phyloP scores from a whole-genome alignment of 768 basidiomycete species.

The Termitomyces heimii region DNA sequence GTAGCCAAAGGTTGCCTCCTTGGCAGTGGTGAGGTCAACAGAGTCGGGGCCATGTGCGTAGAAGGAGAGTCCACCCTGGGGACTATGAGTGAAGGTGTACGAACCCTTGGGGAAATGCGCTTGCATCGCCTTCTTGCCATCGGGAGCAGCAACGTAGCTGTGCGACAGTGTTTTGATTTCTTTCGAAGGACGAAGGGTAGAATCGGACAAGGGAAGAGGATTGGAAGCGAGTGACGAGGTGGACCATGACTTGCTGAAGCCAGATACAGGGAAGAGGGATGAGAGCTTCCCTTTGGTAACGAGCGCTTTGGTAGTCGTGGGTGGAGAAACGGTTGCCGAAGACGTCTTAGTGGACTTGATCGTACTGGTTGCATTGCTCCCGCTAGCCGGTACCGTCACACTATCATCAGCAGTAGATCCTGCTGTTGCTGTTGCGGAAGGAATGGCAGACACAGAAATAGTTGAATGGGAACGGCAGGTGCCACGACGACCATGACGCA shows the following conservation, averaged over 20 bases:
- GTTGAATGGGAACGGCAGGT: constrained; percentile 8
- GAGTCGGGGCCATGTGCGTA: constrained; percentile 54
- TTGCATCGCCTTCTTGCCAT: constrained; percentile 46
- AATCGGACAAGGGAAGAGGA: constrained; percentile 36
- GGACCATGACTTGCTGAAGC: constrained; percentile 36
- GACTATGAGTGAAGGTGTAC: constrained; percentile 39
- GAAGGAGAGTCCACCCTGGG: constrained; percentile 62
- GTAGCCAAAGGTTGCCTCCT: constrained; percentile 59
- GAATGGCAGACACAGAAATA: not conserved
- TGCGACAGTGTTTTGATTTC: constrained; percentile 31
- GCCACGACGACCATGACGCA: constrained; percentile 11
- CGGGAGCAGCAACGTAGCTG: constrained; percentile 37
- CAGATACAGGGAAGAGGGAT: constrained; percentile 37
- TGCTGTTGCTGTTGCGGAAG: not conserved
- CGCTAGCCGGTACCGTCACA: not conserved
- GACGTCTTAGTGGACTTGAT: constrained; percentile 9
- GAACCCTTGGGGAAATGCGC: constrained; percentile 54
- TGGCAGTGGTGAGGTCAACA: constrained; percentile 53
- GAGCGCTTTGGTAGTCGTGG: constrained; percentile 8
- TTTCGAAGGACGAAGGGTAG: constrained; percentile 37
- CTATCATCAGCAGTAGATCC: not conserved
- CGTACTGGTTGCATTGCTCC: not conserved
- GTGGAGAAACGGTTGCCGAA: not conserved
- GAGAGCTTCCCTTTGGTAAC: constrained; percentile 14
- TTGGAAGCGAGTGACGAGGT: constrained; percentile 30